phyloP scores from a whole-genome alignment of 768 basidiomycete genomes.

The Grammothele lineata region DNA sequence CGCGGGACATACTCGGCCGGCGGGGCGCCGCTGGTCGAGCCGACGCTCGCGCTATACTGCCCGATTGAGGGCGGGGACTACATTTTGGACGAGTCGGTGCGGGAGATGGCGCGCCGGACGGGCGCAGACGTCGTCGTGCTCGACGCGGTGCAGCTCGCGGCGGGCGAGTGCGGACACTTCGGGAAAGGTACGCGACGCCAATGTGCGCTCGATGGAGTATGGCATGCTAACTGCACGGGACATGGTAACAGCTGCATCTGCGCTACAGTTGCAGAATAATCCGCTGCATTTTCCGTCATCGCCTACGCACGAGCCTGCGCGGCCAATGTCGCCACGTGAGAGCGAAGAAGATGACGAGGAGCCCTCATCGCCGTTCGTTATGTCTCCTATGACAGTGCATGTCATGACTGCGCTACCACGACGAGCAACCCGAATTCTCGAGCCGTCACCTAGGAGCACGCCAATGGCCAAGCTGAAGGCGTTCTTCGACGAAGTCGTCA shows the following conservation, averaged over 20 bases:
- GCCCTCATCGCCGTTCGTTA: constrained; percentile 32
- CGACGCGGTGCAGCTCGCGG: constrained; percentile 79
- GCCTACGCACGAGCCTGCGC: constrained; percentile 22
- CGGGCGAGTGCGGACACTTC: constrained; percentile 84
- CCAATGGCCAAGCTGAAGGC: constrained; percentile 46
- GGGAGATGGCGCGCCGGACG: constrained; percentile 67
- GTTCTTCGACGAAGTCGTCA: constrained; percentile 78
- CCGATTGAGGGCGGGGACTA: constrained; percentile 88
- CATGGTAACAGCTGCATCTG: constrained; percentile 52
- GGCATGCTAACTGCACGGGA: no score
- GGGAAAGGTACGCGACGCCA: constrained; percentile 55
- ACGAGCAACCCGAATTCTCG: constrained; percentile 10
- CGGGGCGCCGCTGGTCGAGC: constrained; percentile 58
- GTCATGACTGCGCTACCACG: constrained; percentile 31
- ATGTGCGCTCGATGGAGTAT: background rate
- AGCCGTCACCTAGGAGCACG: constrained; percentile 24
- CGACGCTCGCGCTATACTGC: constrained; percentile 81
- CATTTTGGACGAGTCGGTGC: constrained; percentile 74
- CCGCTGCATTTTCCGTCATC: constrained; percentile 62
- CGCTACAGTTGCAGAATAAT: constrained; percentile 65
- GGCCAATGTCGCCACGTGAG: constrained; percentile 24
- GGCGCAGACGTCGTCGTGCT: constrained; percentile 80
- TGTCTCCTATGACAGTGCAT: constrained; percentile 46
- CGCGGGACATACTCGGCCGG: constrained; percentile 57
- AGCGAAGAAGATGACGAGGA: constrained; percentile 48